phyloP scores from a whole-genome alignment of 257 asterid species.

The Ballota nigra region DNA sequence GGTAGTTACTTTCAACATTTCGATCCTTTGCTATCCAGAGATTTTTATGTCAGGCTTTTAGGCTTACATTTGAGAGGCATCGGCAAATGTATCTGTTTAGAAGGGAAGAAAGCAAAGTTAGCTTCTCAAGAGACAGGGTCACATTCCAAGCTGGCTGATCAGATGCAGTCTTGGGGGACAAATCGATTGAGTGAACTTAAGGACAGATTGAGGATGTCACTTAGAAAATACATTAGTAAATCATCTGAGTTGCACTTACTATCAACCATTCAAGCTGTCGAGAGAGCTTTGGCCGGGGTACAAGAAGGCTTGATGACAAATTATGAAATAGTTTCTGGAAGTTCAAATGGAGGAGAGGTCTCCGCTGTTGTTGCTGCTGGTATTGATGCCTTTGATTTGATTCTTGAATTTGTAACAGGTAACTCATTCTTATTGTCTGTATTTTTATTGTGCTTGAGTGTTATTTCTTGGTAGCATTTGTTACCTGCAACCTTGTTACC shows the following conservation, averaged over 20 bases:
- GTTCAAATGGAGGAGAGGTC: constrained; percentile 63
- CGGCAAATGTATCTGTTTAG: constrained; percentile 83
- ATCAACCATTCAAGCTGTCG: constrained; percentile 65
- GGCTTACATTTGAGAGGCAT: constrained; percentile 72
- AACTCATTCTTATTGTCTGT: constrained; percentile 18
- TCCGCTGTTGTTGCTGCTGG: constrained; percentile 80
- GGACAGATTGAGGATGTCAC: constrained; percentile 62
- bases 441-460: neutral
- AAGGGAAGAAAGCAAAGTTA: constrained; percentile 68
- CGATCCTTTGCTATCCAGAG: constrained; percentile 56
- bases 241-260: constrained; percentile 66
- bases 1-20: constrained; percentile 60
- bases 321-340: constrained; percentile 61
- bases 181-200: constrained; percentile 52
- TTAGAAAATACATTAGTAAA: constrained; percentile 50
- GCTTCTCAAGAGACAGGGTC: constrained; percentile 62
- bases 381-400: constrained; percentile 69
- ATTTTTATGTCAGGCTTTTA: constrained; percentile 50
- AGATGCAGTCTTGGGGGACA: constrained; percentile 27
- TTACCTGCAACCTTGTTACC: neutral
- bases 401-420: constrained; percentile 82
- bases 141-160: constrained; percentile 41
- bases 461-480: constrained; percentile 11
- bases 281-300: constrained; percentile 89
- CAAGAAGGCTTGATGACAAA: constrained; percentile 55